Percentiles rank a stretch among this genome's conserved stretches.
Evolutionary conservation across 2,329 filamentous ascomycete genomes (phyloP).

Genomic region (Epichloe coenophiala): DNA sequence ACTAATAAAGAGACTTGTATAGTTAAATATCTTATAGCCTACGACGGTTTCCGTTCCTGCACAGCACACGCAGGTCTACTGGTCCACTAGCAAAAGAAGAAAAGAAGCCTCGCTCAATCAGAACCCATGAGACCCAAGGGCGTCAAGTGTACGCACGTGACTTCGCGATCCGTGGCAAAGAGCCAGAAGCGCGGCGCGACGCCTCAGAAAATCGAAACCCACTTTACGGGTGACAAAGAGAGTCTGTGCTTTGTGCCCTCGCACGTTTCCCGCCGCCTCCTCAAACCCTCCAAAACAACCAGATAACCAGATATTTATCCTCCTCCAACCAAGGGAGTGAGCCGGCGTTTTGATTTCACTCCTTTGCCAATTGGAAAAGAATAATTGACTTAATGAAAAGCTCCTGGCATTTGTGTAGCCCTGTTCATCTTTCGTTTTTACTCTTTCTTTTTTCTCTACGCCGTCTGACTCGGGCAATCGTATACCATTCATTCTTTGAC

Average conservation of each 20-base stretch:
- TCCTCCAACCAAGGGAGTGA: too few relatives aligned
- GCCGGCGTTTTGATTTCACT: too few relatives aligned
- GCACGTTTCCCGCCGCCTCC: not conserved
- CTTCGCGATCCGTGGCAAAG: conserved; percentile 11
- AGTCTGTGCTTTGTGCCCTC: not conserved
- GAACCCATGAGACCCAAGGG: not conserved
- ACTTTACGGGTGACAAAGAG: not conserved
- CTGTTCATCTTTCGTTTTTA: not conserved
- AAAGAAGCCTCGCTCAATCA: not conserved
- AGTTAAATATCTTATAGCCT: too few relatives aligned
- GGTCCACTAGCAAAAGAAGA: not conserved
- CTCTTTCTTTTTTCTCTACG: not conserved
- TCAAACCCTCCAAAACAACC: too few relatives aligned
- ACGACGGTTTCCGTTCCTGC: not conserved
- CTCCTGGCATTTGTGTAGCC: not conserved
- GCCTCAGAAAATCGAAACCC: too few relatives aligned
- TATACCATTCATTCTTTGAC: not conserved
- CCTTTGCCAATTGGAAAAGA: too few relatives aligned
- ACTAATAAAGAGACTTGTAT: too few relatives aligned
- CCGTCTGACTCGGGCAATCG: not conserved
- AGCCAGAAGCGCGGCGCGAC: conserved; percentile 5
- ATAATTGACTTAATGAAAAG: not conserved
- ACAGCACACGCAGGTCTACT: not conserved
- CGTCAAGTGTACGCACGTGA: conserved; percentile 11
- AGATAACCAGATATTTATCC: too few relatives aligned